Conservation (phyloP, 177 flowering plant species). For the Telopea speciosissima region DNA sequence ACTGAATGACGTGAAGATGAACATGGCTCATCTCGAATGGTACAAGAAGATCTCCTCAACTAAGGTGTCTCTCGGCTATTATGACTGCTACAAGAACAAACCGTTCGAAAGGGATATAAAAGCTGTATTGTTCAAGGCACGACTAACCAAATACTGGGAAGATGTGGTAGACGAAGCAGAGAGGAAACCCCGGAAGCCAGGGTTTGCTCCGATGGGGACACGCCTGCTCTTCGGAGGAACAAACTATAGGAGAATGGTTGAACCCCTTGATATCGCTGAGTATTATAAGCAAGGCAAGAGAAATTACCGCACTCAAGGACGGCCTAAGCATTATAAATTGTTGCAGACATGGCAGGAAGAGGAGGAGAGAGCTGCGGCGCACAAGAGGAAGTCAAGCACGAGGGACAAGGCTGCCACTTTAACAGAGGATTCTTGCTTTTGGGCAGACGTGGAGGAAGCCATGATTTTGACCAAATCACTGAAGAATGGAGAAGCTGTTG, state of each 20-base stretch:
- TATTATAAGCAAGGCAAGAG: constrained; percentile 19
- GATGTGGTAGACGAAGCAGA: constrained; percentile 27
- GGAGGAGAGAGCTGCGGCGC: constrained; percentile 2
- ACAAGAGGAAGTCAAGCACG: neutral
- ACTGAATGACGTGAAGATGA: constrained; percentile 27
- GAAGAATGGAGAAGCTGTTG: constrained; percentile 7
- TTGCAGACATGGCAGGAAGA: constrained; percentile 40
- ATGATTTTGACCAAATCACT: constrained; percentile 17
- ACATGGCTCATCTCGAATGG: constrained; percentile 42
- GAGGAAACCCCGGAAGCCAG: constrained; percentile 32
- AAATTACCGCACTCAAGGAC: constrained; percentile 23
- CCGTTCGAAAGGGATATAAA: neutral
- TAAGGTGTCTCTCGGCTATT: constrained; percentile 26
- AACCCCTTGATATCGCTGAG: constrained; percentile 52
- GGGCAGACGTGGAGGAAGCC: constrained; percentile 54
- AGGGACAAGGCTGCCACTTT: constrained; percentile 10
- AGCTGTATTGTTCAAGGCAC: constrained; percentile 13
- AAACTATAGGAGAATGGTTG: constrained; percentile 49
- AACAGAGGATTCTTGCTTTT: constrained; percentile 51
- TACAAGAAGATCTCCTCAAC: constrained; percentile 32
- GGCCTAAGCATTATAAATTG: constrained; percentile 25
- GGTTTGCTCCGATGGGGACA: constrained; percentile 8
- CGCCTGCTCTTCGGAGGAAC: constrained; percentile 37
- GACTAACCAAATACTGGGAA: constrained; percentile 36
- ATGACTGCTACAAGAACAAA: constrained; percentile 32